Conservation (phyloP, 345 rosid genomes). For the Gossypium anomalum region DNA sequence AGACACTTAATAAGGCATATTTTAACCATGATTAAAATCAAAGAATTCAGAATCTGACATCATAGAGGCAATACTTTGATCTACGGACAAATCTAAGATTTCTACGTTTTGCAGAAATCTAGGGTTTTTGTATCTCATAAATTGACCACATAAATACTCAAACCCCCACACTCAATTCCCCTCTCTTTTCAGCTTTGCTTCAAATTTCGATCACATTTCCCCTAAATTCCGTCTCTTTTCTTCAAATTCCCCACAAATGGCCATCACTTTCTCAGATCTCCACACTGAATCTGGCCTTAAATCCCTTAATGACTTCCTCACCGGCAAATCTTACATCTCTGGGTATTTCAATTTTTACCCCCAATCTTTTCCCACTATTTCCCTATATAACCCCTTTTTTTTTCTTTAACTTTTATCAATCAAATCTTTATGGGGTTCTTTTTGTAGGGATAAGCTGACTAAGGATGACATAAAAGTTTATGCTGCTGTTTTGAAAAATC, state of each 20-base stretch:
- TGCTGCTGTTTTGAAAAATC: conserved; percentile 58
- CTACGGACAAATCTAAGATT: no score
- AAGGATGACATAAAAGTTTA: conserved; percentile 81
- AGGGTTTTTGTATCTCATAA: no score
- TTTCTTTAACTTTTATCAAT: background rate
- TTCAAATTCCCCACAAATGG: conserved; percentile 36
- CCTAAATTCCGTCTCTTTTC: no score
- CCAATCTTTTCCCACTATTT: background rate
- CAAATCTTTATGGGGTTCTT: background rate
- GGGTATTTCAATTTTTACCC: conserved; percentile 34
- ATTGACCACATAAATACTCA: no score
- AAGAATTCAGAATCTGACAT: no score
- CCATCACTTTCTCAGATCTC: conserved; percentile 75
- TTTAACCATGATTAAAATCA: no score
- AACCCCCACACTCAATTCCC: no score
- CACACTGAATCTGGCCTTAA: conserved; percentile 79
- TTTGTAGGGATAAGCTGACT: conserved; percentile 42
- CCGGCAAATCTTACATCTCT: conserved; percentile 66
- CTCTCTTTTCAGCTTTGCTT: background rate
- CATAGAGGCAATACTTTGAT: no score
- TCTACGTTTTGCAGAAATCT: no score
- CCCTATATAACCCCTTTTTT: background rate
- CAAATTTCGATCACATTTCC: background rate
- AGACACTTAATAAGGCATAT: no score
- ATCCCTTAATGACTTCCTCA: conserved; percentile 63